Evolutionary conservation across 1,284 basidiomycete genomes (phyloP).

Genomic region (Fereydounia khargensis): DNA sequence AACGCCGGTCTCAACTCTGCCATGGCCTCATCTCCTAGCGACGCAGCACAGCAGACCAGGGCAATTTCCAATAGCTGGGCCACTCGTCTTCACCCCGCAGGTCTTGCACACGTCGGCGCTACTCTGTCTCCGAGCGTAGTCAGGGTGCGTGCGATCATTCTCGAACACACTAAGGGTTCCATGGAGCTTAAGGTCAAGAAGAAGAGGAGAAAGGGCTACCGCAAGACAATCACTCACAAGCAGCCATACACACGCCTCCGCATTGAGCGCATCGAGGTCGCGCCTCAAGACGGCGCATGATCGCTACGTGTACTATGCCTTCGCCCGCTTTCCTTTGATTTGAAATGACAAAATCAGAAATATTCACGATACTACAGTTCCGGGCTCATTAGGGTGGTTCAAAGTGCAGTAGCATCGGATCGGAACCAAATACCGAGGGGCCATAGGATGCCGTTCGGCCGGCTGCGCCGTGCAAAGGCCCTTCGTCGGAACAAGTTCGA

Average conservation of each 20-base stretch:
- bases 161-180: conserved; percentile 91
- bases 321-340: no score
- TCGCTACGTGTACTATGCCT: conserved; percentile 3
- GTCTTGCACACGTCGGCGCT: conserved; percentile 50
- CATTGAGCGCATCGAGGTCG: conserved; percentile 52
- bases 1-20: background rate
- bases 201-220: conserved; percentile 95
- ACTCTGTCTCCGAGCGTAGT: conserved; percentile 59
- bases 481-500: no score
- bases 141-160: conserved; percentile 77
- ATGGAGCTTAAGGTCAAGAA: conserved; percentile 91
- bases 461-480: no score
- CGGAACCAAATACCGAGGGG: no score
- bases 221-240: conserved; percentile 79
- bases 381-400: conserved; percentile 3
- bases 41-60: background rate
- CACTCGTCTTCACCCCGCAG: conserved; percentile 35
- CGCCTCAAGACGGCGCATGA: conserved; percentile 1
- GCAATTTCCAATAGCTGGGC: conserved; percentile 31
- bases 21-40: background rate
- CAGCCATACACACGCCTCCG: conserved; percentile 78
- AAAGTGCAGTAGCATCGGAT: no score
- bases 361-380: conserved; percentile 1
- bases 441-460: no score
- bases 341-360: background rate